These are phyloP conservation scores for Fagopyrum tataricum DNA, from an alignment of 148 eudicot genomes.

Conservation along the genomic window DNA sequence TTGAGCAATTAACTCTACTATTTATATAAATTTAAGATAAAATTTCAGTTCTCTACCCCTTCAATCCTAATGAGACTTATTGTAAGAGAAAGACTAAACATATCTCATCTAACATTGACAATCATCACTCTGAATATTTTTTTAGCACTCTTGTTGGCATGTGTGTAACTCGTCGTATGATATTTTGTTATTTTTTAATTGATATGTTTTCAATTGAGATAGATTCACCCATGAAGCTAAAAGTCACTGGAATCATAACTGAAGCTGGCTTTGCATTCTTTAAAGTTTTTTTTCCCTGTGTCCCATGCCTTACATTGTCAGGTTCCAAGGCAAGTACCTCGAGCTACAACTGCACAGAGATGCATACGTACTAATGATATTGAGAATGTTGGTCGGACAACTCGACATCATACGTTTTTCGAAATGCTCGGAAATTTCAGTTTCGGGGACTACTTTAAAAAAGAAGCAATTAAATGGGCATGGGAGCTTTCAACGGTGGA, in stretches of 20 bases:
- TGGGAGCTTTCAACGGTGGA: constrained; percentile 91
- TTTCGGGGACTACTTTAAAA: constrained; percentile 97
- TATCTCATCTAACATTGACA: background rate
- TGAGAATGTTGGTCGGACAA: constrained; percentile 92
- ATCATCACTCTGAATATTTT: background rate
- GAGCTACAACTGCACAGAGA: constrained; percentile 88
- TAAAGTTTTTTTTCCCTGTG: background rate
- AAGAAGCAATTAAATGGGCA: constrained; percentile 91
- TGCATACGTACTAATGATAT: constrained; percentile 95
- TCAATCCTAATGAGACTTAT: background rate
- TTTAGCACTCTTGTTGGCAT: background rate
- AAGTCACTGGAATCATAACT: background rate
- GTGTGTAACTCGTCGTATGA: background rate
- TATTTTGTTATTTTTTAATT: background rate
- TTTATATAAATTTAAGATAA: no score
- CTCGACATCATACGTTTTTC: constrained; percentile 95
- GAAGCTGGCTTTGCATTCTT: background rate
- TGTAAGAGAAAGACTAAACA: background rate
- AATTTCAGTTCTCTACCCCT: background rate
- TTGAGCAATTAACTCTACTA: no score
- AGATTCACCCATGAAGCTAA: background rate
- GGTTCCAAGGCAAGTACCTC: constrained; percentile 78
- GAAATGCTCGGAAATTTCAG: constrained; percentile 99
- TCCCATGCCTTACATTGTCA: constrained; percentile 20
- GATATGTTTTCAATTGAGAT: background rate